phyloP scores from a whole-genome alignment of 148 eudicot species.

The Amaranthus cruentus region DNA sequence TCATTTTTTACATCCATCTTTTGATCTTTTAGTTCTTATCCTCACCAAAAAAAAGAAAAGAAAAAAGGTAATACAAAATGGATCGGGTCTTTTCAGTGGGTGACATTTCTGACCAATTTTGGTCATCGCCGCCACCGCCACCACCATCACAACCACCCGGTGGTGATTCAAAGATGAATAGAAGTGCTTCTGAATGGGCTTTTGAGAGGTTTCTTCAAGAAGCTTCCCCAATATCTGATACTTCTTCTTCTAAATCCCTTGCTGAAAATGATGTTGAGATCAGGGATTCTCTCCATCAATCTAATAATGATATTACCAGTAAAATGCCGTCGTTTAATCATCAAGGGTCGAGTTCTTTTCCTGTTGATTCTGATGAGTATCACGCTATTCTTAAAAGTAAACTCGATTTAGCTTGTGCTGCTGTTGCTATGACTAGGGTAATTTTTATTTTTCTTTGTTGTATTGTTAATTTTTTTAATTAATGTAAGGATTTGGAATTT shows the following conservation, averaged over 20 bases:
- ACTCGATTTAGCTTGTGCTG: conserved; percentile 84
- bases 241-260: conserved; percentile 18
- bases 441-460: not conserved
- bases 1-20: not conserved
- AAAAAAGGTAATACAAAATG: conserved; percentile 29
- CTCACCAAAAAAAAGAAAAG: not conserved
- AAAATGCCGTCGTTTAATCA: conserved; percentile 25
- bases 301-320: conserved; percentile 3
- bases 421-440: conserved; percentile 79
- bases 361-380: conserved; percentile 62
- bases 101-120: conserved; percentile 78
- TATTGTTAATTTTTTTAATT: not conserved
- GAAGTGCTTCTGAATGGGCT: conserved; percentile 87
- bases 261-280: conserved; percentile 38
- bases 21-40: not conserved
- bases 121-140: conserved; percentile 50
- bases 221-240: conserved; percentile 17
- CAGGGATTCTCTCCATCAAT: conserved; percentile 25
- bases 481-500: not conserved
- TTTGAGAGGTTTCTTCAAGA: conserved; percentile 70
- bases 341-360: conserved; percentile 23
- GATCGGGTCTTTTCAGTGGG: conserved; percentile 92
- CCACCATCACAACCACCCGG: conserved; percentile 4
- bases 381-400: conserved; percentile 60
- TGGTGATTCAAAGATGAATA: conserved; percentile 45